Conservation (phyloP, 148 eudicot species). For the Selenicereus undatus region DNA sequence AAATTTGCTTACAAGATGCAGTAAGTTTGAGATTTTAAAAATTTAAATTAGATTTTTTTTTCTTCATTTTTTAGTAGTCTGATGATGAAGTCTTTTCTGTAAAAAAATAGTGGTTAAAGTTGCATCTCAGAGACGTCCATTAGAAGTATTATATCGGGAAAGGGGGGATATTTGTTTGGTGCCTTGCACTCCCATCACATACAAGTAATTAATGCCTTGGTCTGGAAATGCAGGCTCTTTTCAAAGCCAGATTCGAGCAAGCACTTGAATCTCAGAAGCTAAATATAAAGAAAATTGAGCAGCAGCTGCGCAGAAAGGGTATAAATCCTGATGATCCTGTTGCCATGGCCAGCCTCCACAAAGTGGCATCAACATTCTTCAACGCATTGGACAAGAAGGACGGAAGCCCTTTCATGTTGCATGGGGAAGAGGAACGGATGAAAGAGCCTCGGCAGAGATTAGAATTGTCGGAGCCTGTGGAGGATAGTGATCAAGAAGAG, state of each 20-base stretch:
- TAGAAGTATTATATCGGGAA: background rate
- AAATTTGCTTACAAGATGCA: no score
- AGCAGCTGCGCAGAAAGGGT: constrained; percentile 77
- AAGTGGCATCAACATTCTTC: constrained; percentile 94
- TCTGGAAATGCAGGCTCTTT: constrained; percentile 67
- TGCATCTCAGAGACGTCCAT: background rate
- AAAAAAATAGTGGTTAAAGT: background rate
- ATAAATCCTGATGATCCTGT: constrained; percentile 97
- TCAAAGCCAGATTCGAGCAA: constrained; percentile 98
- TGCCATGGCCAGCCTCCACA: constrained; percentile 92
- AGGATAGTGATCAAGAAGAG: constrained; percentile 94
- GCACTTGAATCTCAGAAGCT: constrained; percentile 98
- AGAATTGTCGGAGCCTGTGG: constrained; percentile 37
- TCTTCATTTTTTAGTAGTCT: background rate
- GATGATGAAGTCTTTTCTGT: background rate
- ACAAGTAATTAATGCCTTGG: background rate
- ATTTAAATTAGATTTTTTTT: no score
- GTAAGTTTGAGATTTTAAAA: no score
- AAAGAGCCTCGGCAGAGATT: constrained; percentile 23
- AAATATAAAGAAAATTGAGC: constrained; percentile 87
- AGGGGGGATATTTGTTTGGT: background rate
- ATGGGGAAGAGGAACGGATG: constrained; percentile 39
- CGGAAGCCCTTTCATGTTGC: constrained; percentile 90
- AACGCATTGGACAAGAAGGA: constrained; percentile 87
- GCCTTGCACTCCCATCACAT: background rate